A percentile compares a stretch with the other conserved stretches of the same genome.
These are phyloP conservation scores for Cryphonectria parasitica DNA, from an alignment of 2,329 filamentous ascomycete genomes.

Conservation along the genomic window DNA sequence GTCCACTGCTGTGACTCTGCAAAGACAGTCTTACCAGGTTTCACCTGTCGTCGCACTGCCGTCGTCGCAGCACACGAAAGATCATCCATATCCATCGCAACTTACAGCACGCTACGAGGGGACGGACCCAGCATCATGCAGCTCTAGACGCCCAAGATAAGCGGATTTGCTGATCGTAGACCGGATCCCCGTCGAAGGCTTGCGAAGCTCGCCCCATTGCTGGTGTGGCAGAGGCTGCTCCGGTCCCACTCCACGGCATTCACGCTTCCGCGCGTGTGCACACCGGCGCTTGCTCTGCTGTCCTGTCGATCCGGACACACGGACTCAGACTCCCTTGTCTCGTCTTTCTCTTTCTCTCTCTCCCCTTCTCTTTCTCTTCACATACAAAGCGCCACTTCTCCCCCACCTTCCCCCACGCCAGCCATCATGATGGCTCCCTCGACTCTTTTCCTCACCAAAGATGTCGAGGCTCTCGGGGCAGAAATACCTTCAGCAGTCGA, in stretches of 20 bases:
- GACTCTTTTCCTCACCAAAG: constrained; percentile 11
- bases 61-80: neutral
- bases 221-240: constrained; percentile 6
- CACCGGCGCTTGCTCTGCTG: constrained; percentile 12
- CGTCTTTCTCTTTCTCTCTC: neutral
- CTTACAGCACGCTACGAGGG: neutral
- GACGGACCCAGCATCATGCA: constrained; percentile 16
- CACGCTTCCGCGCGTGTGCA: constrained; percentile 19
- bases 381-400: neutral
- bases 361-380: neutral
- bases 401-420: neutral
- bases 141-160: constrained; percentile 15
- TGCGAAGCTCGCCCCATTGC: constrained; percentile 5
- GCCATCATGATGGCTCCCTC: constrained; percentile 19
- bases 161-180: constrained; percentile 9
- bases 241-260: constrained; percentile 27
- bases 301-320: constrained; percentile 13
- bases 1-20: neutral
- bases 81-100: neutral
- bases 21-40: neutral
- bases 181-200: neutral
- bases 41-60: neutral
- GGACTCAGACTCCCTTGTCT: constrained; percentile 3
- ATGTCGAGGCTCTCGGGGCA: constrained; percentile 28
- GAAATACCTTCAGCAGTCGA: constrained; percentile 17